A percentile compares a stretch with the other conserved stretches of the same genome.
These are phyloP conservation scores for Starmerella geochares DNA, from an alignment of 805 yeast species.

Conservation along the genomic window DNA sequence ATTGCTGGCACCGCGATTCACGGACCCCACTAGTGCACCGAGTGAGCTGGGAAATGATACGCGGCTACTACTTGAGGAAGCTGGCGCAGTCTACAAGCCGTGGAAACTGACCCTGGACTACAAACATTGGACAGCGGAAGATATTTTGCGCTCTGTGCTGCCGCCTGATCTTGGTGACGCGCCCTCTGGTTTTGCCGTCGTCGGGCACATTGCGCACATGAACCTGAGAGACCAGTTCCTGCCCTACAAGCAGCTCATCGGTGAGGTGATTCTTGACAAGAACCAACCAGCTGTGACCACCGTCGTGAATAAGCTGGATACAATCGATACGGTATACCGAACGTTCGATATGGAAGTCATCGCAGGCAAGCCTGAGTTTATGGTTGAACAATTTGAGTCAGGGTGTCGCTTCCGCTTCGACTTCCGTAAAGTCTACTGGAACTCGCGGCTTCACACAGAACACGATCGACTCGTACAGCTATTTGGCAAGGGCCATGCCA, in stretches of 20 bases:
- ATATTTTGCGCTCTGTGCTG: conserved; percentile 62
- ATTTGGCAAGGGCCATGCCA: conserved; percentile 58
- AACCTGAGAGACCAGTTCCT: conserved; percentile 75
- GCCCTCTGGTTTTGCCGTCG: conserved; percentile 84
- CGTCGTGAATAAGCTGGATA: conserved; percentile 83
- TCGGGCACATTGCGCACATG: conserved; percentile 93
- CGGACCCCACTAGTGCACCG: conserved; percentile 28
- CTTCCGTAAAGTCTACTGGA: conserved; percentile 94
- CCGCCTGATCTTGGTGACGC: conserved; percentile 66
- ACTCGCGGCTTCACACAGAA: conserved; percentile 85
- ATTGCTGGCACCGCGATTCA: conserved; percentile 41
- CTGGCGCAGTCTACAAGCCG: conserved; percentile 40
- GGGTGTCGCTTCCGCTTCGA: conserved; percentile 80
- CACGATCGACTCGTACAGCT: conserved; percentile 66
- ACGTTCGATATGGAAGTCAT: conserved; percentile 89
- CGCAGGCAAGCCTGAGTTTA: conserved; percentile 63
- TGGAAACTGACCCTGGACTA: conserved; percentile 55
- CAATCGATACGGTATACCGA: conserved; percentile 77
- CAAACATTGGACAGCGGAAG: conserved; percentile 81
- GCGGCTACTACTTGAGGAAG: conserved; percentile 38
- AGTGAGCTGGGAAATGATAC: conserved; percentile 38
- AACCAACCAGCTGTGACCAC: conserved; percentile 57
- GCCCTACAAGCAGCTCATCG: conserved; percentile 71
- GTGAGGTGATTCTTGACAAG: conserved; percentile 82
- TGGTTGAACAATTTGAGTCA: conserved; percentile 79